Conservation (phyloP, 2,329 filamentous ascomycete genomes). For the Aspergillus ibericus region DNA sequence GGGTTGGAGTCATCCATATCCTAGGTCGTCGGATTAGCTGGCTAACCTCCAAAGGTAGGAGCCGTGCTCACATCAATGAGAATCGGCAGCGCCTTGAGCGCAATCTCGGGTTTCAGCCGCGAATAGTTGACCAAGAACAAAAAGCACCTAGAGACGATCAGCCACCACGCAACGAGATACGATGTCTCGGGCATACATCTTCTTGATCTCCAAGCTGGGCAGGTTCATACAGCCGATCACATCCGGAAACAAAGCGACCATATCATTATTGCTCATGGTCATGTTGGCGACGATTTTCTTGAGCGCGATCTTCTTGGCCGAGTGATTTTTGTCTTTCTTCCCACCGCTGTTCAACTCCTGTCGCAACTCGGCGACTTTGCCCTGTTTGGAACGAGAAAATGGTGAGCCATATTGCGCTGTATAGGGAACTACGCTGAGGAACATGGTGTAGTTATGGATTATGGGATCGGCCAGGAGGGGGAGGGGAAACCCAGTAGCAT, state of each 20-base stretch:
- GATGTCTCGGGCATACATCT: slow-evolving; percentile 67
- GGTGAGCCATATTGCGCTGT: slow-evolving; percentile 31
- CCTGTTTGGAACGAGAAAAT: slow-evolving; percentile 61
- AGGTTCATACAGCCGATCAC: slow-evolving; percentile 95
- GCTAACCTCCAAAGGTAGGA: not conserved
- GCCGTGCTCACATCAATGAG: slow-evolving; percentile 66
- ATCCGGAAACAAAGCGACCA: slow-evolving; percentile 95
- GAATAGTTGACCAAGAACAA: slow-evolving; percentile 97
- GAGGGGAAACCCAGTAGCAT: not conserved
- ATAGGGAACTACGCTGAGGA: slow-evolving; percentile 31
- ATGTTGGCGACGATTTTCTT: slow-evolving; percentile 99
- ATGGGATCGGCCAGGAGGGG: not conserved
- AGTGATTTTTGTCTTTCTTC: slow-evolving; percentile 97
- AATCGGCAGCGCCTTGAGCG: slow-evolving; percentile 86
- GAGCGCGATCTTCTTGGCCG: slow-evolving; percentile 92
- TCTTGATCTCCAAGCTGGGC: slow-evolving; percentile 95
- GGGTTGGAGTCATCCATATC: slow-evolving; percentile 95
- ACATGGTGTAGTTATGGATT: slow-evolving; percentile 22
- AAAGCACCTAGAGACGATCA: slow-evolving; percentile 72
- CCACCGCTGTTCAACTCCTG: slow-evolving; percentile 89
- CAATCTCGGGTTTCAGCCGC: slow-evolving; percentile 88
- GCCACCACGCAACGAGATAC: slow-evolving; percentile 8
- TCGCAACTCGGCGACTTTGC: slow-evolving; percentile 96
- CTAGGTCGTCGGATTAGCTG: slow-evolving; percentile 44
- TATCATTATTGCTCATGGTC: slow-evolving; percentile 99